These are phyloP conservation scores for Musa beccarii DNA, from an alignment of 176 grass and related monocot genomes.

Conservation along the genomic window DNA sequence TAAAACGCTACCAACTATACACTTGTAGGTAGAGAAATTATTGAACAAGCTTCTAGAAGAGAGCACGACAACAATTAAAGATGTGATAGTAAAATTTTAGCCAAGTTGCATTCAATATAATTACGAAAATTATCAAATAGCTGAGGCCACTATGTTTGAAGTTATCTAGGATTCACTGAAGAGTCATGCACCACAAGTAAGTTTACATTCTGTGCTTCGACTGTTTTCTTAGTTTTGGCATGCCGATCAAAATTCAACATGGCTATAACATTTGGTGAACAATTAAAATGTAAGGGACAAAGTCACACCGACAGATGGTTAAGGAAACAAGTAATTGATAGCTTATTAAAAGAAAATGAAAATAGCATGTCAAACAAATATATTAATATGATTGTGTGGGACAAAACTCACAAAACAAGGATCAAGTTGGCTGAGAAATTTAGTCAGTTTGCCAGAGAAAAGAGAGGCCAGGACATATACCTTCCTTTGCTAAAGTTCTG, in stretches of 20 bases:
- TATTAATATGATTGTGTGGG: neutral
- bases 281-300: neutral
- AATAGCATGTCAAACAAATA: neutral
- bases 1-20: neutral
- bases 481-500: conserved; percentile 64
- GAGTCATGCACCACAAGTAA: too few relatives aligned
- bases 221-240: neutral
- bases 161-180: too few relatives aligned
- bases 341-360: neutral
- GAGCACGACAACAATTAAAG: neutral
- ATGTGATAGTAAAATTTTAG: neutral
- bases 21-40: neutral
- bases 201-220: neutral
- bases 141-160: neutral
- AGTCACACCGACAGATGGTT: neutral
- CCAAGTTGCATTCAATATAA: neutral
- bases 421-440: neutral
- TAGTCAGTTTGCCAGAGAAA: too few relatives aligned
- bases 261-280: neutral
- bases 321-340: neutral
- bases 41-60: neutral
- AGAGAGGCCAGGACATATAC: conserved; percentile 22
- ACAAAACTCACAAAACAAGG: neutral
- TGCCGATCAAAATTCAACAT: neutral
- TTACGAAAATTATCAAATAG: neutral